Conservation (phyloP, 805 yeast genomes). For the Debaryomyces hansenii region DNA sequence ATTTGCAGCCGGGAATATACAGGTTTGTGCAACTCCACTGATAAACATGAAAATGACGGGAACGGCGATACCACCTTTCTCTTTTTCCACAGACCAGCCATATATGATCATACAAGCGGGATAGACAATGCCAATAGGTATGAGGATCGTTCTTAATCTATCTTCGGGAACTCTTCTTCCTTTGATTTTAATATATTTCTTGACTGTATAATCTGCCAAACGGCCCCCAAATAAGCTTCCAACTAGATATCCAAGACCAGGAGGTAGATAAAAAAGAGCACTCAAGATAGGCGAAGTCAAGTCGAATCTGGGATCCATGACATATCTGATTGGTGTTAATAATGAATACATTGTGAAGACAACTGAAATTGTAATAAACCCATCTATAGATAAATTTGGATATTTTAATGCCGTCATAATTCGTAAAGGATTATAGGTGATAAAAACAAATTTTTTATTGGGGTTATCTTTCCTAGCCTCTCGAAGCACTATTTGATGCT, state of each 20-base stretch:
- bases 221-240: constrained; percentile 56
- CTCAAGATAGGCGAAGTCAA: constrained; percentile 49
- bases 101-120: constrained; percentile 49
- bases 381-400: constrained; percentile 45
- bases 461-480: constrained; percentile 18
- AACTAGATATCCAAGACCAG: constrained; percentile 52
- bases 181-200: constrained; percentile 39
- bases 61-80: constrained; percentile 55
- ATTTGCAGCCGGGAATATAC: constrained; percentile 51
- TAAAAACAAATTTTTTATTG: constrained; percentile 38
- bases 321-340: constrained; percentile 52
- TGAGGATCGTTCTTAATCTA: constrained; percentile 16
- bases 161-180: constrained; percentile 50
- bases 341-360: constrained; percentile 52
- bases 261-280: constrained; percentile 55
- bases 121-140: constrained; percentile 42
- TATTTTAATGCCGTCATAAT: constrained; percentile 43
- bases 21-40: constrained; percentile 51
- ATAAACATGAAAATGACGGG: constrained; percentile 51
- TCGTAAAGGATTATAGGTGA: constrained; percentile 46
- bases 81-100: constrained; percentile 53
- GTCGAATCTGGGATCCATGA: constrained; percentile 55
- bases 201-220: constrained; percentile 51
- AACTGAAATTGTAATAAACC: constrained; percentile 39
- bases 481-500: constrained; percentile 10